Conservation (phyloP, 2,329 filamentous ascomycete genomes). For the Fusarium nodosum region DNA sequence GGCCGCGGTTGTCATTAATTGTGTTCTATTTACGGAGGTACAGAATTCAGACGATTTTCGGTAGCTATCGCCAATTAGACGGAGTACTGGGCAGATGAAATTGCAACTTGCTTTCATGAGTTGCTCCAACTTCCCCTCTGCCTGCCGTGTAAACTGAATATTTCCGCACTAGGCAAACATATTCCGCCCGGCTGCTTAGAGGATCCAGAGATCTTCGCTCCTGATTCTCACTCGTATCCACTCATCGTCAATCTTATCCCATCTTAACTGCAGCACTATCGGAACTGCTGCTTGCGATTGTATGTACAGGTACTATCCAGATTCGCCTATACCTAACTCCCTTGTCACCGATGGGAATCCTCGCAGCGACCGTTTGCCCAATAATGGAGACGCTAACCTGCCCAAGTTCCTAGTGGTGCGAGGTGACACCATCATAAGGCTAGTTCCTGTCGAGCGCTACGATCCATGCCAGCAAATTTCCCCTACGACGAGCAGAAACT, state of each 20-base stretch:
- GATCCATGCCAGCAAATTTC: background rate
- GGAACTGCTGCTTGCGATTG: background rate
- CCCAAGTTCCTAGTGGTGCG: conserved; percentile 1
- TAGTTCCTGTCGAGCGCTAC: conserved; percentile 8
- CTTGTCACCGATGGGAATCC: conserved; percentile 3
- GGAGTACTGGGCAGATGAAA: background rate
- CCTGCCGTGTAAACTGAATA: background rate
- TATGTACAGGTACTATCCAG: background rate
- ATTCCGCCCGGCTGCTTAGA: conserved; percentile 7
- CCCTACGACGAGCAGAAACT: background rate
- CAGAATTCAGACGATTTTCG: background rate
- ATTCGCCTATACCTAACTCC: background rate
- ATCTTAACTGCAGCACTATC: conserved; percentile 1
- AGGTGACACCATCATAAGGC: conserved; percentile 13
- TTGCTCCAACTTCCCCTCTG: background rate
- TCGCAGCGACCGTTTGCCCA: conserved; percentile 22
- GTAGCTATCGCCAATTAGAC: background rate
- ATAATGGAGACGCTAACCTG: conserved; percentile 8
- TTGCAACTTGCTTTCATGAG: background rate
- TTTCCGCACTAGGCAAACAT: conserved; percentile 5
- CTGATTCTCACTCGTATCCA: conserved; percentile 3
- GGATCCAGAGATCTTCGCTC: conserved; percentile 8
- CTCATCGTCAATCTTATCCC: conserved; percentile 17
- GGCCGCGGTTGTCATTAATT: background rate
- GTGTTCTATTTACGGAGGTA: conserved; percentile 12